phyloP scores from a whole-genome alignment of 192 early-diverging fungal genomes.

The Rhizoclosmatium sp. region DNA sequence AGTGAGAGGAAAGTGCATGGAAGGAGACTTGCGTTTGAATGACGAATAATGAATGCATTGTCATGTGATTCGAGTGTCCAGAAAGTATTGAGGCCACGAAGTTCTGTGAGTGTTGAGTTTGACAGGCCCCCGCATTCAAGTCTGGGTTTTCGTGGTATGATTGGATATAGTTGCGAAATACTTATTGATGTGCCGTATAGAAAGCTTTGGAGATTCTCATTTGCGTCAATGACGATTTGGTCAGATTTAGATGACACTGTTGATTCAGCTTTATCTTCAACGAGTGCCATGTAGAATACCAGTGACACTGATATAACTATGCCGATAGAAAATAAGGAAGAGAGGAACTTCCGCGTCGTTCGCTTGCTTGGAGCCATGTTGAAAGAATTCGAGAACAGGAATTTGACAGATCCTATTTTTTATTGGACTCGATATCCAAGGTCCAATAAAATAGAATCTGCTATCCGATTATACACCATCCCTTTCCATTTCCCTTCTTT shows the following conservation, averaged over 20 bases:
- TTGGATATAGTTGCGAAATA: not conserved
- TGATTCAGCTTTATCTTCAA: not conserved
- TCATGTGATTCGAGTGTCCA: not conserved
- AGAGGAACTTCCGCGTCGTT: not conserved
- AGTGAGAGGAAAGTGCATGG: not conserved
- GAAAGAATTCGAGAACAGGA: not conserved
- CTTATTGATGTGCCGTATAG: not conserved
- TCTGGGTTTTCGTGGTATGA: not conserved
- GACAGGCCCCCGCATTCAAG: not conserved
- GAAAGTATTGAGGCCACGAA: not conserved
- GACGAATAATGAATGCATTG: not conserved
- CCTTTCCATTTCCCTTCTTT: not conserved
- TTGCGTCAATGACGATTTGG: not conserved
- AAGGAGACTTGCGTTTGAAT: not conserved
- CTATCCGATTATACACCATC: not conserved
- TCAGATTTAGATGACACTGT: not conserved
- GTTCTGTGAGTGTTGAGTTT: not conserved
- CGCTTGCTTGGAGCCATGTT: not conserved
- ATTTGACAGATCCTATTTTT: not conserved
- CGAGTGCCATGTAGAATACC: not conserved
- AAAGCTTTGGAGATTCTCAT: not conserved
- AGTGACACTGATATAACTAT: not conserved
- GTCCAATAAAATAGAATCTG: not conserved
- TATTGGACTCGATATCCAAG: not conserved
- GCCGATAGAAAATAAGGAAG: not conserved